Percentiles rank a stretch among this genome's conserved stretches.
These are phyloP conservation scores for Chloranthus sessilifolius DNA, from an alignment of 164 flowering plant genomes.

Conservation along the genomic window DNA sequence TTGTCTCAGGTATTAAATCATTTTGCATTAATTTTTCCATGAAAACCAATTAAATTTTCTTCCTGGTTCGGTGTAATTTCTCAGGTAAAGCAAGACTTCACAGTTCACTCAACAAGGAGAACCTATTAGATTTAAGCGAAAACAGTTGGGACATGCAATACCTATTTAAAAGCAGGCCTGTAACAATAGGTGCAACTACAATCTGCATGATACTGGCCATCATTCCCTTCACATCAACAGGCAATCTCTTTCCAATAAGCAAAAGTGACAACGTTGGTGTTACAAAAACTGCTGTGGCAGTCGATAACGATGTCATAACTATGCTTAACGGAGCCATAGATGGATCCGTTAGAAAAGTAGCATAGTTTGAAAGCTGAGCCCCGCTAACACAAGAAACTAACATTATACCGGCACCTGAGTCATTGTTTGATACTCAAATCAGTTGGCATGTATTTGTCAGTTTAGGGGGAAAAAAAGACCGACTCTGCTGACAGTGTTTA, in stretches of 20 bases:
- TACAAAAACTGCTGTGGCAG: slow-evolving; percentile 81
- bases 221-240: slow-evolving; percentile 95
- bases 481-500: too few species aligned
- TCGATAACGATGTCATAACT: slow-evolving; percentile 92
- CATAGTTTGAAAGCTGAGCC: slow-evolving; percentile 94
- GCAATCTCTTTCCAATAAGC: slow-evolving; percentile 85
- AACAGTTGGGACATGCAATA: slow-evolving; percentile 6
- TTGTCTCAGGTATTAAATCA: too few species aligned
- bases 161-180: slow-evolving; percentile 86
- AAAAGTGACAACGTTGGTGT: slow-evolving; percentile 78
- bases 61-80: too few species aligned
- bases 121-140: background rate
- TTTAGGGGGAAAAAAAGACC: background rate
- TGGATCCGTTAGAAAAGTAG: slow-evolving; percentile 90
- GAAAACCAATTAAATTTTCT: too few species aligned
- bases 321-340: slow-evolving; percentile 92
- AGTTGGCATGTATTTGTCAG: slow-evolving; percentile 2
- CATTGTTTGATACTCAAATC: slow-evolving; percentile 9
- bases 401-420: slow-evolving; percentile 93
- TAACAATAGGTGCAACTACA: slow-evolving; percentile 79
- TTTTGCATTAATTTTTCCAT: too few species aligned
- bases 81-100: too few species aligned
- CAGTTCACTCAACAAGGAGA: too few species aligned
- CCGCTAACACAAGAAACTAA: slow-evolving; percentile 94
- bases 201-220: slow-evolving; percentile 83